Conservation (phyloP, 2,329 filamentous ascomycete genomes). For the Stenocarpella maydis region DNA sequence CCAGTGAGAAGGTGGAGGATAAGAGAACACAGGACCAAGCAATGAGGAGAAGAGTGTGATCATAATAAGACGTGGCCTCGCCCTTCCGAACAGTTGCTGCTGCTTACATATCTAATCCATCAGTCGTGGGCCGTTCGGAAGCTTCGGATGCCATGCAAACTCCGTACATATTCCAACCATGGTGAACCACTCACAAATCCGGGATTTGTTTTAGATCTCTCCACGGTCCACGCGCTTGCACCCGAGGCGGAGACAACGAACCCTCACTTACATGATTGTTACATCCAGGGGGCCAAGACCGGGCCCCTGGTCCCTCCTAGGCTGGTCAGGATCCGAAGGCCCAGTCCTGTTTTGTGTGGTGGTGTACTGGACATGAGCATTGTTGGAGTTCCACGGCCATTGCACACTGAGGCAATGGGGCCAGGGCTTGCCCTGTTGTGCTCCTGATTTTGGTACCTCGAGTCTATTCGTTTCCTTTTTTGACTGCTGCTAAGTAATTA, state of each 20-base stretch:
- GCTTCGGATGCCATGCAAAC: conserved; percentile 19
- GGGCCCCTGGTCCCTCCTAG: not conserved
- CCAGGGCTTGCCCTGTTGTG: not conserved
- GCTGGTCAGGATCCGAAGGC: not conserved
- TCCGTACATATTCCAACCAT: not conserved
- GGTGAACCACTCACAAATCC: conserved; percentile 18
- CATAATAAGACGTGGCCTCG: not conserved
- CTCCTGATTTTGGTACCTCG: not conserved
- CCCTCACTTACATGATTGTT: not conserved
- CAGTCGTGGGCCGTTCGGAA: conserved; percentile 7
- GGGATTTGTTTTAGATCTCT: not conserved
- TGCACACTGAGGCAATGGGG: too few relatives aligned
- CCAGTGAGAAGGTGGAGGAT: not conserved
- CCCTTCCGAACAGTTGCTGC: not conserved
- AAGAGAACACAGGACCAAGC: not conserved
- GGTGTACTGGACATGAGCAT: not conserved
- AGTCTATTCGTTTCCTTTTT: conserved; percentile 29
- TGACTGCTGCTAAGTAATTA: conserved; percentile 19
- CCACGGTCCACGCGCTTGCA: conserved; percentile 6
- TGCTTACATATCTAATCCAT: conserved; percentile 16
- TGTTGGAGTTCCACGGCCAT: not conserved
- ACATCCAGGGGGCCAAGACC: not conserved
- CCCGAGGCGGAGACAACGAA: not conserved
- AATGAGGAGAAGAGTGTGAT: not conserved
- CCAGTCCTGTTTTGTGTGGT: not conserved